phyloP scores from a whole-genome alignment of 768 basidiomycete genomes.

The Macrolepiota albuminosa region DNA sequence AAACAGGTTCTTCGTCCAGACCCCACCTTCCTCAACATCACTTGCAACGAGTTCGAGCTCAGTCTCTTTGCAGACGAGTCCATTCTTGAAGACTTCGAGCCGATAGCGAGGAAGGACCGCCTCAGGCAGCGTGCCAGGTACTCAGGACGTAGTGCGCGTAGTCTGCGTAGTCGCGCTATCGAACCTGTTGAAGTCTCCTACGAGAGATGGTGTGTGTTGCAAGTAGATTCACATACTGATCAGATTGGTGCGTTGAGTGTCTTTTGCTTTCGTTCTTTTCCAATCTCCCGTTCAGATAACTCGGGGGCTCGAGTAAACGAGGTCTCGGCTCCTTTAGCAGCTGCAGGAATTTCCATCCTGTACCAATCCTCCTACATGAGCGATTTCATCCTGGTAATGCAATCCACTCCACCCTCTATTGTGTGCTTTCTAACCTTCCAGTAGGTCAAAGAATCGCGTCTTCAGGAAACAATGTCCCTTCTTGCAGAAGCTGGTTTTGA shows the following conservation, averaged over 20 bases:
- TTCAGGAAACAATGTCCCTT: constrained; percentile 58
- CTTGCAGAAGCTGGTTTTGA: constrained; percentile 63
- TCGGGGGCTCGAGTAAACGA: constrained; percentile 72
- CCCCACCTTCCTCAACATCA: constrained; percentile 68
- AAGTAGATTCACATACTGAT: constrained; percentile 77
- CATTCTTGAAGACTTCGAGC: constrained; percentile 54
- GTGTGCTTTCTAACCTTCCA: constrained; percentile 5
- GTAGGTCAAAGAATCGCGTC: constrained; percentile 63
- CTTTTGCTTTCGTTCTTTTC: background rate
- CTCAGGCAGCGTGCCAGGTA: constrained; percentile 38
- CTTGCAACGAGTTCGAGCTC: constrained; percentile 77
- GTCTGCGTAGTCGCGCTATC: constrained; percentile 22
- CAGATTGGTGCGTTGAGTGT: constrained; percentile 45
- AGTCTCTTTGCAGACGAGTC: constrained; percentile 64
- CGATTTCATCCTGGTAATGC: constrained; percentile 69
- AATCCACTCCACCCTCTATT: constrained; percentile 20
- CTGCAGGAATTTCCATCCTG: constrained; percentile 74
- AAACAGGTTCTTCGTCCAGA: constrained; percentile 64
- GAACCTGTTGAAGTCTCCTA: constrained; percentile 66
- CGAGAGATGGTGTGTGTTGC: constrained; percentile 74
- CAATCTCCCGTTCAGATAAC: constrained; percentile 37
- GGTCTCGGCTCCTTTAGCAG: constrained; percentile 70
- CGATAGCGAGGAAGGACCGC: constrained; percentile 54
- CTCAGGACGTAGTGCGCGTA: constrained; percentile 17
- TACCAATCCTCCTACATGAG: constrained; percentile 83